phyloP scores from a whole-genome alignment of 192 early-diverging fungal species.

The Chytriomyces sp. region DNA sequence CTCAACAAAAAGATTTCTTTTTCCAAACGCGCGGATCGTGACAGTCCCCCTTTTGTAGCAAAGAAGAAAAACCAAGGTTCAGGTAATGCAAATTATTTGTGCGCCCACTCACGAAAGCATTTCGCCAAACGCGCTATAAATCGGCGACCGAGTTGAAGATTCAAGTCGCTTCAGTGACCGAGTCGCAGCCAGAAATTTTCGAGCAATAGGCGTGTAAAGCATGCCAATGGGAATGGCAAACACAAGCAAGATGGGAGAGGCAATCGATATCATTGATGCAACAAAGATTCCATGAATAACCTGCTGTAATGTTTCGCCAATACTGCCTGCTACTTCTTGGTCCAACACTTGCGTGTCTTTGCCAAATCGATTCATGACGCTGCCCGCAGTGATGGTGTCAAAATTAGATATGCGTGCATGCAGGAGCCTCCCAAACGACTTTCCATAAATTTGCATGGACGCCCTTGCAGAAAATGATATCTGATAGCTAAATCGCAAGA shows the following conservation, averaged over 20 bases:
- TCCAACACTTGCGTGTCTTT: conserved; percentile 75
- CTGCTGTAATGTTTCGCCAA: conserved; percentile 39
- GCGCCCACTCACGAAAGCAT: conserved; percentile 21
- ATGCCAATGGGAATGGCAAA: conserved; percentile 31
- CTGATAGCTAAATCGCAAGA: conserved; percentile 26
- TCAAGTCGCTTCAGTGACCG: conserved; percentile 69
- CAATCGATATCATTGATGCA: conserved; percentile 20
- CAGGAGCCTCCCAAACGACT: conserved; percentile 40
- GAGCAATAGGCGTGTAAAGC: conserved; percentile 80
- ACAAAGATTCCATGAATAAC: conserved; percentile 27
- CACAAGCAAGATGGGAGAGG: conserved; percentile 28
- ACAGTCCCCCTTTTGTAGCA: conserved; percentile 34
- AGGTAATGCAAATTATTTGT: too few relatives aligned
- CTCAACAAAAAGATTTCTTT: conserved; percentile 12
- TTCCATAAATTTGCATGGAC: conserved; percentile 38
- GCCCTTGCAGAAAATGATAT: conserved; percentile 36
- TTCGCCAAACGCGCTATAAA: conserved; percentile 53
- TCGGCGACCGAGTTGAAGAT: conserved; percentile 64
- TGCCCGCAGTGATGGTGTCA: conserved; percentile 45
- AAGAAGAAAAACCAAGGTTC: not conserved
- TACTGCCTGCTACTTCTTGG: conserved; percentile 43
- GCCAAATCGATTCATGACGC: conserved; percentile 80
- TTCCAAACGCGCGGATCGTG: conserved; percentile 49
- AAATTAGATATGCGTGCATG: conserved; percentile 49
- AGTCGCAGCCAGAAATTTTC: conserved; percentile 49